These are phyloP conservation scores for Coemansia sp. DNA, from an alignment of 192 early-diverging fungal genomes.

Conservation along the genomic window DNA sequence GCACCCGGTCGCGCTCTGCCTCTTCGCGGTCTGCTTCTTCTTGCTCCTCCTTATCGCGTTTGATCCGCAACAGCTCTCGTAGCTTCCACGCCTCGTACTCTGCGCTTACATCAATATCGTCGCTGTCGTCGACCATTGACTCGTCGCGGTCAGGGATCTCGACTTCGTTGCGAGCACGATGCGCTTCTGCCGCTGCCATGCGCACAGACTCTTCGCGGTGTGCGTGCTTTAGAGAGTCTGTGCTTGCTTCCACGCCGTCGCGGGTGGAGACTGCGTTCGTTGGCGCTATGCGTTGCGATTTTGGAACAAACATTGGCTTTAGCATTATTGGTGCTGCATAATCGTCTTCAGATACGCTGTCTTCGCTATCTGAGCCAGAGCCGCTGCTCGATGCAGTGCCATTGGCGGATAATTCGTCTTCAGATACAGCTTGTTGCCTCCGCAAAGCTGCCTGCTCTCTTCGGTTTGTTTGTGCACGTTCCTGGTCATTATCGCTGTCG, in stretches of 20 bases:
- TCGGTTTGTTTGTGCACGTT: not conserved
- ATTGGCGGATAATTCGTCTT: not conserved
- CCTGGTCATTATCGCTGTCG: constrained; percentile 6
- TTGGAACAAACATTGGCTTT: constrained; percentile 93
- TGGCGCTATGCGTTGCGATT: constrained; percentile 54
- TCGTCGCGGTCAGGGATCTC: constrained; percentile 45
- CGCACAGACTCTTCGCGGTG: constrained; percentile 48
- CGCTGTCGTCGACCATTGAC: constrained; percentile 83
- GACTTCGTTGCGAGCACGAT: constrained; percentile 26
- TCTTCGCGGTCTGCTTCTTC: constrained; percentile 68
- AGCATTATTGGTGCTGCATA: constrained; percentile 53
- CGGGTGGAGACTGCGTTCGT: not conserved
- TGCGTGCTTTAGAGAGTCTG: constrained; percentile 54
- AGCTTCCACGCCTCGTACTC: constrained; percentile 91
- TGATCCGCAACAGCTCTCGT: constrained; percentile 83
- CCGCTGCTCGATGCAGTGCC: not conserved
- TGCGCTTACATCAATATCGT: constrained; percentile 79
- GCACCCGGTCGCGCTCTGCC: constrained; percentile 74
- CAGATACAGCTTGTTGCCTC: not conserved
- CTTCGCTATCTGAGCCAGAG: not conserved
- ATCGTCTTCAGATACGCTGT: constrained; percentile 9
- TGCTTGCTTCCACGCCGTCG: constrained; percentile 60
- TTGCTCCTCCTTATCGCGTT: constrained; percentile 78
- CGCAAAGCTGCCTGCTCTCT: not conserved
- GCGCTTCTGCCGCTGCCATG: constrained; percentile 31